Evolutionary conservation across 352 stramenopile genomes (phyloP), one percentile per base, ranked within the genome.

Genomic region (Phytophthora cryptogea): DNA sequence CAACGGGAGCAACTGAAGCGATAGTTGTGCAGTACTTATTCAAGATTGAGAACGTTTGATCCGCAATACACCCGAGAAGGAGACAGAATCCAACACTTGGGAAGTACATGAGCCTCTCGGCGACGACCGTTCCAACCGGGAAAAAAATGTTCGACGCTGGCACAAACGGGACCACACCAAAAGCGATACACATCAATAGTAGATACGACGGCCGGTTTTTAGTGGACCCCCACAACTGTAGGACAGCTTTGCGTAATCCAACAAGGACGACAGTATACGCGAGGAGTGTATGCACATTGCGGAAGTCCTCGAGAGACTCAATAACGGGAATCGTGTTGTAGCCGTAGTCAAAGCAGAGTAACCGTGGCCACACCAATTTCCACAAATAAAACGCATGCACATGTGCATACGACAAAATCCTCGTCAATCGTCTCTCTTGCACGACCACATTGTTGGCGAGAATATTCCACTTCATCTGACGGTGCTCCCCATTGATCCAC

Each of bases 91-190:
- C 86, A n/a, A 94, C 82, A 43, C 83, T 95, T 0, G 91, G 90
- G 39, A 97, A 87, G 68, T 97, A 97, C 20, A 97, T 49, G 39
- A 98, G 61, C 13, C 93, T 76, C 80, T 98, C 93, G 1, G 88
- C 93, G 17, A 98, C 69, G 7, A 97, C 69, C 0, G 89, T 97
- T 14, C 93, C 93, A 16, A 98, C 86, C 3, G 91, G 88, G 46
- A 98, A 95, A 17, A 98, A 56, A 10, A 96, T 31, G 50, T 98
- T 97, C n/a, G 87, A 92, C 16, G 85, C 92, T 10, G 93, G 93
- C 1, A 97, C 33, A 63, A 97, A 98, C 8, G 92, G 86, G 9
- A 97, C 68, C 5, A 88, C 62, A 8, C 82, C 78, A 57, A 98
- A 86, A 5, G 74, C 73, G 30, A 90, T 85, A 37, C 82, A 71